These are phyloP conservation scores for Acorus gramineus DNA, from an alignment of 106 monocot genomes.

Conservation along the genomic window DNA sequence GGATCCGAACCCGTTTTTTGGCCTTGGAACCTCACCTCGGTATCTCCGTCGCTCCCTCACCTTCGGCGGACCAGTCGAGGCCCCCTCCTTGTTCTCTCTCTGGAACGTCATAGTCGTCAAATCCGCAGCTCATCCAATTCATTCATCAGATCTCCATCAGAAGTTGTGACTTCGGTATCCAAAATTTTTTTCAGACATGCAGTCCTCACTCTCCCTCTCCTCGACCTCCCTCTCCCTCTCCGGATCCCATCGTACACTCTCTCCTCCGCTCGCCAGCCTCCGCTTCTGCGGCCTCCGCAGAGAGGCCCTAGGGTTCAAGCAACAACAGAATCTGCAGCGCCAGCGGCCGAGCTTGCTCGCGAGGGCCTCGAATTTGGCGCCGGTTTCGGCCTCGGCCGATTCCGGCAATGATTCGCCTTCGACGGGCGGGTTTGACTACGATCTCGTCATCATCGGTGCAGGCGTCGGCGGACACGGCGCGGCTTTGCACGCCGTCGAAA, in stretches of 20 bases:
- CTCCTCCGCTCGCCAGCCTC: constrained; percentile 7
- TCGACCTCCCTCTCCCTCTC: not conserved
- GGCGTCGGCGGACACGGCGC: constrained; percentile 97
- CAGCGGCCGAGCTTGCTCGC: not conserved
- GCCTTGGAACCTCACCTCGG: constrained; percentile 4
- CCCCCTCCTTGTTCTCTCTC: not conserved
- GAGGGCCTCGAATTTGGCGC: constrained; percentile 1
- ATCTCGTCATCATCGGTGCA: constrained; percentile 90
- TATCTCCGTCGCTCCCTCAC: constrained; percentile 16
- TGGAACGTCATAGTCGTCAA: not conserved
- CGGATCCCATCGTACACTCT: constrained; percentile 1
- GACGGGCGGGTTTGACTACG: constrained; percentile 68
- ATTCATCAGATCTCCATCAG: constrained; percentile 2
- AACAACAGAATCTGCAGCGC: not conserved
- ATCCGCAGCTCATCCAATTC: constrained; percentile 5
- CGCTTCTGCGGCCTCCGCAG: constrained; percentile 63
- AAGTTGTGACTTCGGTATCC: no score
- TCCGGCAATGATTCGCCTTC: constrained; percentile 12
- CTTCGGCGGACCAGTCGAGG: constrained; percentile 32
- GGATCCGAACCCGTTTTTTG: no score
- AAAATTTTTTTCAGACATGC: no score
- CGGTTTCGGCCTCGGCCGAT: constrained; percentile 27
- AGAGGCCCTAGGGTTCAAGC: constrained; percentile 22
- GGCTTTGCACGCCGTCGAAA: constrained; percentile 90
- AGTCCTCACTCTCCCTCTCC: constrained; percentile 4